Evolutionary conservation across 2,329 filamentous ascomycete genomes (phyloP).

Genomic region (Cladosporium sp.): DNA sequence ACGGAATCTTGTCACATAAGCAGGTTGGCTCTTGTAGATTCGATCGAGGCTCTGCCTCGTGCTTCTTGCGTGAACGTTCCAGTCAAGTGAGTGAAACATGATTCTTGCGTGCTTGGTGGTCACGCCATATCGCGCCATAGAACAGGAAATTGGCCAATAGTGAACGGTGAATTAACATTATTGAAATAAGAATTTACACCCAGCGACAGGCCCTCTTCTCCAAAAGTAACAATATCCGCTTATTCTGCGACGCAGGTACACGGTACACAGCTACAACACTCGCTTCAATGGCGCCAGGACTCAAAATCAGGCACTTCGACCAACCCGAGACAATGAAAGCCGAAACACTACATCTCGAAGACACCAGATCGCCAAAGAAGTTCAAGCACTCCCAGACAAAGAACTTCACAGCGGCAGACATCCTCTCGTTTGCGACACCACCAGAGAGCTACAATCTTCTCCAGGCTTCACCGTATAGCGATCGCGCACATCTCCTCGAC

Average conservation of each 20-base stretch:
- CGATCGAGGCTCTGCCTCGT: too few relatives aligned
- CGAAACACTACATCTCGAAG: background rate
- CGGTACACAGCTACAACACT: background rate
- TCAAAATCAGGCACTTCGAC: background rate
- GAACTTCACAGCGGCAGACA: conserved; percentile 2
- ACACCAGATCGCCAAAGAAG: background rate
- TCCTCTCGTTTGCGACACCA: background rate
- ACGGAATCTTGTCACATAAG: too few relatives aligned
- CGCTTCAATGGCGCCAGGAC: conserved; percentile 1
- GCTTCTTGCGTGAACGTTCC: too few relatives aligned
- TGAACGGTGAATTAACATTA: background rate
- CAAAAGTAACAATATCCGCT: background rate
- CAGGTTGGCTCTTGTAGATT: too few relatives aligned
- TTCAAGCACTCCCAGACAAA: conserved; percentile 1
- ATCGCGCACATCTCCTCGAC: conserved; percentile 67
- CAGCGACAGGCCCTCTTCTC: too few relatives aligned
- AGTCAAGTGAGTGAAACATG: background rate
- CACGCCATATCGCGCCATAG: conserved; percentile 2
- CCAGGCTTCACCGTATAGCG: conserved; percentile 72
- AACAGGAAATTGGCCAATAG: background rate
- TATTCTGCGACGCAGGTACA: background rate
- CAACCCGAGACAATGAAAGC: background rate
- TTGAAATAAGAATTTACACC: too few relatives aligned
- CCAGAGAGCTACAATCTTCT: conserved; percentile 39
- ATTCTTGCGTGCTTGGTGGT: background rate